Evolutionary conservation across 495 filamentous ascomycete genomes (phyloP).

Genomic region (Aspergillus hancockii): DNA sequence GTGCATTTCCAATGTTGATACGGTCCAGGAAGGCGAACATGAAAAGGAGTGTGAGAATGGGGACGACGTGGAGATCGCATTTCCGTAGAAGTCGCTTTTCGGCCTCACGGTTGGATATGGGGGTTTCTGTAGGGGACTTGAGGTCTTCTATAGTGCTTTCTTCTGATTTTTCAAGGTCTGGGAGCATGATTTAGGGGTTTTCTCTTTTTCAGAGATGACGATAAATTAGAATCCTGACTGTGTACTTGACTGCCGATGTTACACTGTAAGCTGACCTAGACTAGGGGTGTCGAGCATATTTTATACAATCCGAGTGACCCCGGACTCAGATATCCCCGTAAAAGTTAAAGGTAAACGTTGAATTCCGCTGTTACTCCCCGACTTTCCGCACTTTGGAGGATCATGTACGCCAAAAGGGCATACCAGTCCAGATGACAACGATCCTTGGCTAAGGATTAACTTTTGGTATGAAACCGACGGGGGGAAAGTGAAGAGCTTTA

Average conservation of each 20-base stretch:
- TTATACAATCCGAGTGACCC: background rate
- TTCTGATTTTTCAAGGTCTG: background rate
- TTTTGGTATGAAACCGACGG: background rate
- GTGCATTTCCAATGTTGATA: conserved; percentile 65
- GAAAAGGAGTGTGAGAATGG: conserved; percentile 39
- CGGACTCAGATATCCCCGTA: background rate
- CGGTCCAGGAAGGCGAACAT: conserved; percentile 46
- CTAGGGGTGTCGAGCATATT: background rate
- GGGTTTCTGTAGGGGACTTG: background rate
- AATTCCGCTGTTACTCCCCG: background rate
- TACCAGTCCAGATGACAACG: background rate
- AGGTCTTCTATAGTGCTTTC: background rate
- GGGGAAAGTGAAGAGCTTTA: background rate
- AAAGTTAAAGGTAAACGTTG: background rate
- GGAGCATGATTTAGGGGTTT: background rate
- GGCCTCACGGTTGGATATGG: conserved; percentile 20
- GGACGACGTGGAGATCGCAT: conserved; percentile 43
- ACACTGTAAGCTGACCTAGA: too few species aligned
- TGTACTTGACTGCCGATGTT: too few species aligned
- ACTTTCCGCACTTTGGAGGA: background rate
- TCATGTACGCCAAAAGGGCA: background rate
- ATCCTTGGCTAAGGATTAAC: background rate
- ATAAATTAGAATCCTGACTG: too few species aligned
- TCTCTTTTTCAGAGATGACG: too few species aligned
- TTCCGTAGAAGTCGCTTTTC: conserved; percentile 41